Evolutionary conservation across 129 eudicot species (phyloP).

Genomic region (Artemisia tridentata): DNA sequence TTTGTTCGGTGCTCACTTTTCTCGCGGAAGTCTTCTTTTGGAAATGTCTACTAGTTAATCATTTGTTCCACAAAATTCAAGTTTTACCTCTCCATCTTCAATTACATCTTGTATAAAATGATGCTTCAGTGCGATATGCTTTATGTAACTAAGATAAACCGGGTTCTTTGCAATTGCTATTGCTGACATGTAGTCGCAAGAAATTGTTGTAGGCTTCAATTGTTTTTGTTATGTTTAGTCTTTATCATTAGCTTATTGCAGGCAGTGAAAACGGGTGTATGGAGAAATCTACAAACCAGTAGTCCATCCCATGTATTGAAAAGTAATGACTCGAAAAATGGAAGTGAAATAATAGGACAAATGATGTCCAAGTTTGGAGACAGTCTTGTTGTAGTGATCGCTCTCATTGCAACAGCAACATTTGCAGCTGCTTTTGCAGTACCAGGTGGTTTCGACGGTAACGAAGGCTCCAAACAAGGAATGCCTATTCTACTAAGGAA

Average conservation of each 20-base stretch:
- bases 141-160: neutral
- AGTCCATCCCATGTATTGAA: neutral
- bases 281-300: neutral
- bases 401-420: slow-evolving; percentile 9
- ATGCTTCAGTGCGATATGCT: neutral
- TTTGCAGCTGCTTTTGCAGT: slow-evolving; percentile 6
- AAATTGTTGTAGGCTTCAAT: neutral
- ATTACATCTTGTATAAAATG: neutral
- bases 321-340: neutral
- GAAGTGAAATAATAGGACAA: no score
- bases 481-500: neutral
- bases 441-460: neutral
- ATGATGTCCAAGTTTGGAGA: neutral
- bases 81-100: neutral
- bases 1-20: neutral
- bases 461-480: neutral
- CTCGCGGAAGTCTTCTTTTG: neutral
- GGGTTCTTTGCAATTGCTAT: neutral
- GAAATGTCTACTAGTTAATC: neutral
- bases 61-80: neutral
- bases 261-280: neutral
- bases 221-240: no score
- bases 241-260: neutral
- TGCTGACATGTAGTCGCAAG: neutral
- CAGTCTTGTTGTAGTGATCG: neutral